Evolutionary conservation across 139 green algal species (phyloP).

Genomic region (Tetraselmis chui): DNA sequence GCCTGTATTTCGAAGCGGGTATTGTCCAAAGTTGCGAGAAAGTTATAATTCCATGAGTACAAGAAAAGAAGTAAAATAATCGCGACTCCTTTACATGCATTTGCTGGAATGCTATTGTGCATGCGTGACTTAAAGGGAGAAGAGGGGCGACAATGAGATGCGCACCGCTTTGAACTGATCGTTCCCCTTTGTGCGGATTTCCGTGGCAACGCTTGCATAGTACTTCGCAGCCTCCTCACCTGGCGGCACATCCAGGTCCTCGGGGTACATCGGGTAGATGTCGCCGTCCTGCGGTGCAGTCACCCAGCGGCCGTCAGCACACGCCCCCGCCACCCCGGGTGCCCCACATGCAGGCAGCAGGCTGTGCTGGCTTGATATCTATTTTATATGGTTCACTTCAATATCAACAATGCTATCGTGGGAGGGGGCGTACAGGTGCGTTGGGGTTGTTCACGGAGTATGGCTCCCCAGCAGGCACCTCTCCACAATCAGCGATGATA

Average conservation of each 20-base stretch:
- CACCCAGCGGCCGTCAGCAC: not conserved
- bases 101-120: no score
- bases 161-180: constrained; percentile 32
- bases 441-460: not conserved
- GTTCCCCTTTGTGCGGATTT: constrained; percentile 31
- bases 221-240: constrained; percentile 17
- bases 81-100: no score
- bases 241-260: constrained; percentile 16
- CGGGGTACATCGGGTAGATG: constrained; percentile 16
- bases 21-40: no score
- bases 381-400: no score
- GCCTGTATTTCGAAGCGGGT: no score
- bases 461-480: constrained; percentile 15
- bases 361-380: no score
- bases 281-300: constrained; percentile 14
- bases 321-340: not conserved
- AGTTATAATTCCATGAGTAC: no score
- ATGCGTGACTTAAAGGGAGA: no score
- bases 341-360: no score
- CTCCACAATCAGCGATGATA: constrained; percentile 31
- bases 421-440: not conserved
- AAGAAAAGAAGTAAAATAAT: no score
- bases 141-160: no score
- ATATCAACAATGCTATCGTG: not conserved
- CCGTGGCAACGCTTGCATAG: constrained; percentile 16